These are phyloP conservation scores for Murraya koenigii DNA, from an alignment of 345 rosid species.

Conservation along the genomic window DNA sequence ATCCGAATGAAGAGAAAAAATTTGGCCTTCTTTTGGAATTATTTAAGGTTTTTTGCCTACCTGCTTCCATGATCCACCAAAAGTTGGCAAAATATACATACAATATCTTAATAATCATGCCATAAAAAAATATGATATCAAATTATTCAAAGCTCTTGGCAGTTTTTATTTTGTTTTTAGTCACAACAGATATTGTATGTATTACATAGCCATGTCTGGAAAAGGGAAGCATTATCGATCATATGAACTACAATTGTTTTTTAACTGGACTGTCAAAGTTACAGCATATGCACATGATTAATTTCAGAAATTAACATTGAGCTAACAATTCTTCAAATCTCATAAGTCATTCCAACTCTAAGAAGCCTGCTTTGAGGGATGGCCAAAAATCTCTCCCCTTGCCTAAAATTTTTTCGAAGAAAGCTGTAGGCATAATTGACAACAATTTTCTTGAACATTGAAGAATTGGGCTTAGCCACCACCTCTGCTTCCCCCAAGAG, in stretches of 20 bases:
- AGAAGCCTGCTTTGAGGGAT: slow-evolving; percentile 62
- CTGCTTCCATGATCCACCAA: slow-evolving; percentile 27
- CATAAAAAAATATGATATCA: neutral
- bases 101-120: neutral
- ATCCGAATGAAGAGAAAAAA: slow-evolving; percentile 50
- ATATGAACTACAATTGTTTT: too few species aligned
- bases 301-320: too few species aligned
- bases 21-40: slow-evolving; percentile 32
- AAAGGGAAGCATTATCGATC: neutral
- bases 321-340: slow-evolving; percentile 36
- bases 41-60: slow-evolving; percentile 3
- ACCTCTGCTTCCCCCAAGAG: slow-evolving; percentile 68
- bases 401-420: slow-evolving; percentile 63
- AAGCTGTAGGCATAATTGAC: slow-evolving; percentile 54
- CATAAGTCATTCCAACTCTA: slow-evolving; percentile 82
- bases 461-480: slow-evolving; percentile 43
- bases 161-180: neutral
- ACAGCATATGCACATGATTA: too few species aligned
- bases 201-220: neutral
- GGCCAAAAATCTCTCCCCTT: slow-evolving; percentile 49
- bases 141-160: neutral
- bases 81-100: too few species aligned
- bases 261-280: too few species aligned
- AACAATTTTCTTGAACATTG: slow-evolving; percentile 53
- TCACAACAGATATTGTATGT: neutral